These are phyloP conservation scores for Vaccinium macrocarpon DNA, from an alignment of 148 eudicot species.

Conservation along the genomic window DNA sequence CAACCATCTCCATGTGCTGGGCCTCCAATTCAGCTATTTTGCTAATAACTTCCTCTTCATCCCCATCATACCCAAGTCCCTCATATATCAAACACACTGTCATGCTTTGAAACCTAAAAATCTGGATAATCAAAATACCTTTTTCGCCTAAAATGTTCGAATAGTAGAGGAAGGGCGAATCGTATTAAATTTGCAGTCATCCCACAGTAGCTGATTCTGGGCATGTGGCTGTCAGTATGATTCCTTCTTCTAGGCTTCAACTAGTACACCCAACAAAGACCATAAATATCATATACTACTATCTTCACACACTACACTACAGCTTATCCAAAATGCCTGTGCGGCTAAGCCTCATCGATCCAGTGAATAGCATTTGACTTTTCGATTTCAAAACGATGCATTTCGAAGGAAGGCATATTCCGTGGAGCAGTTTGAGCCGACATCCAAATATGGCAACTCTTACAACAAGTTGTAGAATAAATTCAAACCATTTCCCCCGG, in stretches of 20 bases:
- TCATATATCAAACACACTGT: neutral
- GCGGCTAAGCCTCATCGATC: neutral
- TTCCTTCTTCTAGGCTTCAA: constrained; percentile 10
- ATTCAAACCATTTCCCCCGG: neutral
- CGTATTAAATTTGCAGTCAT: neutral
- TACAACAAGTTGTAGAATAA: too few species aligned
- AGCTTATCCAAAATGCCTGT: neutral
- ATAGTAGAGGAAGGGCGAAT: neutral
- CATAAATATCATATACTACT: neutral
- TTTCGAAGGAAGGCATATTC: too few species aligned
- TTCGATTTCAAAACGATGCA: neutral
- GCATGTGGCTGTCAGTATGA: neutral
- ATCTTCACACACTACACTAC: constrained; percentile 1
- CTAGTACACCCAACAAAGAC: neutral
- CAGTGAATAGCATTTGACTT: neutral
- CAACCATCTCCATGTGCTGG: too few species aligned
- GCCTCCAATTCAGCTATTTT: neutral
- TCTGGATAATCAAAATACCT: neutral
- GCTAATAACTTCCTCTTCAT: too few species aligned
- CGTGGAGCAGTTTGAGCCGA: neutral
- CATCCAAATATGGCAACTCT: neutral
- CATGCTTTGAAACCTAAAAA: neutral
- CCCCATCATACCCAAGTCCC: too few species aligned
- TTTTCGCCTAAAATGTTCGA: neutral
- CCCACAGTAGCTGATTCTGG: neutral